These are phyloP conservation scores for Saccharomycopsis javanensis DNA, from an alignment of 805 yeast genomes.

Conservation along the genomic window DNA sequence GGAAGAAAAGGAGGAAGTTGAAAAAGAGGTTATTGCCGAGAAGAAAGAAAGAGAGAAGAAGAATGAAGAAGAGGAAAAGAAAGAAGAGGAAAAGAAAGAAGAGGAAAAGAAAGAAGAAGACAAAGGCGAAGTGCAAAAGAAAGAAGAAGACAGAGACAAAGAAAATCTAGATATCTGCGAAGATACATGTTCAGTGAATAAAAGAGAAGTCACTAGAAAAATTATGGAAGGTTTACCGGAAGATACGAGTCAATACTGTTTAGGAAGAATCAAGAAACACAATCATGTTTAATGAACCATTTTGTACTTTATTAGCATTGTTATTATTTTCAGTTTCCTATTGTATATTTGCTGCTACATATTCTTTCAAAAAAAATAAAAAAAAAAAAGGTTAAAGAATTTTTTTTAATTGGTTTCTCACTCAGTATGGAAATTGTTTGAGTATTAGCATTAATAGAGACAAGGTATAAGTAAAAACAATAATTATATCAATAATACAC, in stretches of 20 bases:
- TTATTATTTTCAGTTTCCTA: too few relatives aligned
- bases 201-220: not conserved
- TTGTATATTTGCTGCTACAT: too few relatives aligned
- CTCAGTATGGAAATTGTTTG: too few relatives aligned
- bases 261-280: not conserved
- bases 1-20: not conserved
- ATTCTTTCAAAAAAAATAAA: too few relatives aligned
- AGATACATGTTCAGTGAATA: not conserved
- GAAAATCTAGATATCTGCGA: not conserved
- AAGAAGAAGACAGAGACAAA: not conserved
- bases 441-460: too few relatives aligned
- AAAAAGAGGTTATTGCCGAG: not conserved
- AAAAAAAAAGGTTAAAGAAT: too few relatives aligned
- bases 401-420: too few relatives aligned
- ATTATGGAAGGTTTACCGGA: not conserved
- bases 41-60: not conserved
- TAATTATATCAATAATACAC: too few relatives aligned
- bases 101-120: not conserved
- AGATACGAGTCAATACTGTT: not conserved
- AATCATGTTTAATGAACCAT: not conserved
- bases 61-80: not conserved
- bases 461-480: too few relatives aligned
- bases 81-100: not conserved
- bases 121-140: not conserved
- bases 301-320: not conserved